Conservation (phyloP, 768 basidiomycete species). For the Hygrophoropsis aurantiaca region DNA sequence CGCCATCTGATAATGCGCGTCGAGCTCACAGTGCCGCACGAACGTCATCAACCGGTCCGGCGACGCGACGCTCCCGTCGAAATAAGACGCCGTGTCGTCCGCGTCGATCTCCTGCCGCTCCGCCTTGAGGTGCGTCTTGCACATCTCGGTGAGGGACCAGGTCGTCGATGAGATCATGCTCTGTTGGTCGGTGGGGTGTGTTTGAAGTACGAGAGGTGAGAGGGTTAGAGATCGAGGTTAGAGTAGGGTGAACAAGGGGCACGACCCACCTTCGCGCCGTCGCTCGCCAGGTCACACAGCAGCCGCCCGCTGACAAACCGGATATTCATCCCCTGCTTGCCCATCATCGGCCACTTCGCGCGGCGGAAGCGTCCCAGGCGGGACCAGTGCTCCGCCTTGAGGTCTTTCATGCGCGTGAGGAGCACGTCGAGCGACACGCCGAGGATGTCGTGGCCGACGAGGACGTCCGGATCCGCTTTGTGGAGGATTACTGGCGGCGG, state of each 20-base stretch:
- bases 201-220: too few species aligned
- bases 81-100: slow-evolving; percentile 88
- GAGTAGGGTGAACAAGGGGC: too few species aligned
- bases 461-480: slow-evolving; percentile 89
- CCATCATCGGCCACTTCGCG: slow-evolving; percentile 77
- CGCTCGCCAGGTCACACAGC: slow-evolving; percentile 90
- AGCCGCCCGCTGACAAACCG: slow-evolving; percentile 82
- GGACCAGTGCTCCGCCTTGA: slow-evolving; percentile 93
- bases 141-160: slow-evolving; percentile 99
- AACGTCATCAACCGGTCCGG: slow-evolving; percentile 84
- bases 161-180: slow-evolving; percentile 97
- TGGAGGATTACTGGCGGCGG: slow-evolving; percentile 60
- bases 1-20: slow-evolving; percentile 97
- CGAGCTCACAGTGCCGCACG: slow-evolving; percentile 90
- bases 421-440: slow-evolving; percentile 89
- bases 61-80: slow-evolving; percentile 78
- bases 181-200: slow-evolving; percentile 49
- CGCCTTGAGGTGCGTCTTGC: slow-evolving; percentile 80
- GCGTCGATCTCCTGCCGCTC: slow-evolving; percentile 94
- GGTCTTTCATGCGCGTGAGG: slow-evolving; percentile 85
- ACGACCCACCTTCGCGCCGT: slow-evolving; percentile 79
- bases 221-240: background rate
- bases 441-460: slow-evolving; percentile 93
- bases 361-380: slow-evolving; percentile 88
- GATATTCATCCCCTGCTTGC: slow-evolving; percentile 81